A percentile compares a stretch with the other conserved stretches of the same genome.
Evolutionary conservation across 169 alveolate species (phyloP).

Genomic region (Plasmodium inui): DNA sequence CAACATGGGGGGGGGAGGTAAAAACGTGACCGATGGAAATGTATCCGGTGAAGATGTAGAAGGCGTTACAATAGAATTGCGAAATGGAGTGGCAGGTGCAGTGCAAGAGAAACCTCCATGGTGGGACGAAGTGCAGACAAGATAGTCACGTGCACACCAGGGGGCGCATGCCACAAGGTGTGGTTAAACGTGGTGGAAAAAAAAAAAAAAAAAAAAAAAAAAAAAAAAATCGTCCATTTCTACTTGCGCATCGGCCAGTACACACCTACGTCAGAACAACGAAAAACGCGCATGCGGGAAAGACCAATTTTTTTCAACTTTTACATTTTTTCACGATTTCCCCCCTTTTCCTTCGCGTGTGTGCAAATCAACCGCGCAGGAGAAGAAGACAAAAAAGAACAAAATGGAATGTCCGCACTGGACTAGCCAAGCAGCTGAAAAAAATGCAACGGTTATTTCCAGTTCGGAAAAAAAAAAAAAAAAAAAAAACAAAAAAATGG

Average conservation of each 20-base stretch:
- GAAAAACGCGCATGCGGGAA: background rate
- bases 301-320: background rate
- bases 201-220: no score
- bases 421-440: background rate
- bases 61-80: background rate
- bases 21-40: no score
- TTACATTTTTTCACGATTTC: background rate
- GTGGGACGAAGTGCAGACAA: background rate
- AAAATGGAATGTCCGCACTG: background rate
- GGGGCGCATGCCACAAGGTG: background rate
- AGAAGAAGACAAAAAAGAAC: background rate
- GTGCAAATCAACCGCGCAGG: conserved; percentile 1
- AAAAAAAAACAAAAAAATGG: background rate
- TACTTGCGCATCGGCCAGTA: background rate
- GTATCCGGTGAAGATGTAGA: background rate
- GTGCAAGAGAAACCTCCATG: background rate
- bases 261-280: background rate
- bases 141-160: background rate
- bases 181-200: background rate
- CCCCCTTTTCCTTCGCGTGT: conserved; percentile 6
- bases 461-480: conserved; percentile 33
- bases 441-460: background rate
- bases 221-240: background rate
- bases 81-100: background rate
- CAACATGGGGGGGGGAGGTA: no score